Conservation (phyloP, 768 basidiomycete genomes). For the Mycena pura region DNA sequence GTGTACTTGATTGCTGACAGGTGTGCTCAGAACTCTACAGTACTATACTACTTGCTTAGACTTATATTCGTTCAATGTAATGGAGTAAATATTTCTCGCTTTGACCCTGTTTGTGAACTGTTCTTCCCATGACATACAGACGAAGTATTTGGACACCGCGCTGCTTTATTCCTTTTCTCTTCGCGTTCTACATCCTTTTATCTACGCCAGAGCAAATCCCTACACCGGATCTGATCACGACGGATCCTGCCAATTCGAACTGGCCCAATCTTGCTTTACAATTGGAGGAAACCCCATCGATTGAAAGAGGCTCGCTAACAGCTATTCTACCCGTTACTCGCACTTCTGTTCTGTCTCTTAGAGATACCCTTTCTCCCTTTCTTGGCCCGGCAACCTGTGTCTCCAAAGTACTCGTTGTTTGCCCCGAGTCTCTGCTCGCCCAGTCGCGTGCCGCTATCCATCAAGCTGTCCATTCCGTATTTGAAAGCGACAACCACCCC, state of each 20-base stretch:
- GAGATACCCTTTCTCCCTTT: conserved; percentile 45
- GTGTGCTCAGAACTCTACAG: conserved; percentile 7
- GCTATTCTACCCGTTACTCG: conserved; percentile 55
- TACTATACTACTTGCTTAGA: too few relatives aligned
- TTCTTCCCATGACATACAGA: conserved; percentile 15
- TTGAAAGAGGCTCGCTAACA: conserved; percentile 44
- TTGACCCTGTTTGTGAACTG: conserved; percentile 19
- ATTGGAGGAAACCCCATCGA: neutral
- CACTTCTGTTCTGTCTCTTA: conserved; percentile 41
- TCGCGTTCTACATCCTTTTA: conserved; percentile 14
- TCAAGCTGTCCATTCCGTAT: conserved; percentile 32
- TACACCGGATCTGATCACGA: neutral
- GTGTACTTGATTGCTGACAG: conserved; percentile 3
- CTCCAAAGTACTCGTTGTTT: conserved; percentile 55
- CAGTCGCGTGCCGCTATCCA: conserved; percentile 46
- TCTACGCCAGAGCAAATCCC: neutral
- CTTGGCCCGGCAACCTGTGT: conserved; percentile 42
- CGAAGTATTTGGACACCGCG: conserved; percentile 10
- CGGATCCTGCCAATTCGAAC: neutral
- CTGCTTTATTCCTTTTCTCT: conserved; percentile 18
- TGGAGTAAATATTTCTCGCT: neutral
- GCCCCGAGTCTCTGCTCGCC: conserved; percentile 44
- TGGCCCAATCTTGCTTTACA: neutral
- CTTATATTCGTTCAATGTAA: conserved; percentile 1
- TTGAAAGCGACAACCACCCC: conserved; percentile 40